Conservation (phyloP, 257 asterid genomes). For the Leptodermis oblonga region DNA sequence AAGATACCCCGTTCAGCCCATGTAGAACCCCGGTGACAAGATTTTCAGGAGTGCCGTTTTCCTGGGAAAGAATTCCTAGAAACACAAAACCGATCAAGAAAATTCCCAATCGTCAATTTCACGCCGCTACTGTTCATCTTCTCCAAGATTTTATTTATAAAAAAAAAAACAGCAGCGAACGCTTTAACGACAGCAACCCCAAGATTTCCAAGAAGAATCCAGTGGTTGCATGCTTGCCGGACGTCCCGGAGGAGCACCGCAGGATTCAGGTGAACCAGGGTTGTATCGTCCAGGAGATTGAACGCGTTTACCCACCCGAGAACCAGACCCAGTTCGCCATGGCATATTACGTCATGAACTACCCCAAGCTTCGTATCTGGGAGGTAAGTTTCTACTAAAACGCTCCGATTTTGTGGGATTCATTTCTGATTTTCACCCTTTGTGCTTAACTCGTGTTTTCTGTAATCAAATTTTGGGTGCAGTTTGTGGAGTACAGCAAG, state of each 20-base stretch:
- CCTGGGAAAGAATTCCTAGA: conserved; percentile 89
- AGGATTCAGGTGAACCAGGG: conserved; percentile 28
- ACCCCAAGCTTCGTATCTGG: conserved; percentile 38
- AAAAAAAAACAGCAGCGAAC: no score
- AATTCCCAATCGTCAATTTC: no score
- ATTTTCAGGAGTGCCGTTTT: conserved; percentile 59
- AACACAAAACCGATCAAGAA: no score
- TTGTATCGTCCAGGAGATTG: conserved; percentile 33
- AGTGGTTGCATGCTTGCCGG: conserved; percentile 32
- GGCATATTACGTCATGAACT: conserved; percentile 38
- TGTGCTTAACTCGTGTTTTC: background rate
- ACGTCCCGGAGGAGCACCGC: conserved; percentile 39
- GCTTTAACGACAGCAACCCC: no score
- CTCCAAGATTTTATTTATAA: no score
- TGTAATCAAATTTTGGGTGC: no score
- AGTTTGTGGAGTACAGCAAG: conserved; percentile 37
- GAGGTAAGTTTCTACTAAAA: no score
- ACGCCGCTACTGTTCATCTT: no score
- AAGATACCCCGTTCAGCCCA: conserved; percentile 41
- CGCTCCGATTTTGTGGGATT: no score
- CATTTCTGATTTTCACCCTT: no score
- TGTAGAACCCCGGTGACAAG: conserved; percentile 24
- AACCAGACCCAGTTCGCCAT: conserved; percentile 32
- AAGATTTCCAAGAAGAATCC: no score
- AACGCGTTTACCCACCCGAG: conserved; percentile 26